Base-by-base conservation (phyloP, 2,329 filamentous ascomycete genomes). In the Fusarium sp. region DNA sequence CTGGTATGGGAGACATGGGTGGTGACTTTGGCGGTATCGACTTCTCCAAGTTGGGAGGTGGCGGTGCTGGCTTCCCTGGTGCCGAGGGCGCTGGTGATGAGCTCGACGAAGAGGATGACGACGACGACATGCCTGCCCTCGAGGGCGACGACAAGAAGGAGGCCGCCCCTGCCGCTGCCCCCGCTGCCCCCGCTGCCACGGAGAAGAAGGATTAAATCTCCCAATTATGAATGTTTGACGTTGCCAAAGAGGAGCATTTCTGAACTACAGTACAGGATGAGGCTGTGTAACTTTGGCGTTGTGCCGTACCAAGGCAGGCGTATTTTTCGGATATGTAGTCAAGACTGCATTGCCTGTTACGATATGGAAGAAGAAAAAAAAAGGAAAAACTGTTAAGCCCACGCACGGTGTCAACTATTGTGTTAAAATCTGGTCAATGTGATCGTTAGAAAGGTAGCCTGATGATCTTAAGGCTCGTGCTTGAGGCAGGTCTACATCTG, bases 11-110 rank as follows among this genome's bases (percentile, higher is more conserved):
- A 31, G 63, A 41, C 36, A 85, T 80, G 84, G 84, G 74, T 45
- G 91, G 90, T 75, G 93, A 94, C 83, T 94, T 96, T 74, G 91
- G 93, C 78, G 93, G 93, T 78, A 96, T 97, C 81, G 95, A 97
- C 85, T 97, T 97, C 90, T 96, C 93, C 79, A 97, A 97, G 88
- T 91, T 97, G 71, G 92, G 91, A 72, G 90, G 87, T 70, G 89
- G 87, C 73, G 90, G 68, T 24, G 78, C 64, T 63, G 89, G 86
- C 70, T 88, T 89, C 85, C 87, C 86, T 53, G 90, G 89, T 47
- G 84, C 87, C 9, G 72, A 71, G 31, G 89, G 86, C 35, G 83
- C 81, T 24, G 72, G 66, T 35, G 89, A 87, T 31, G 85, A 84
- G 12, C 86, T 85, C 11, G 86, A 87, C 28, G 86, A 88, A 16